These are phyloP conservation scores for Glycine tomentella DNA, from an alignment of 306 rosid genomes.

Conservation along the genomic window DNA sequence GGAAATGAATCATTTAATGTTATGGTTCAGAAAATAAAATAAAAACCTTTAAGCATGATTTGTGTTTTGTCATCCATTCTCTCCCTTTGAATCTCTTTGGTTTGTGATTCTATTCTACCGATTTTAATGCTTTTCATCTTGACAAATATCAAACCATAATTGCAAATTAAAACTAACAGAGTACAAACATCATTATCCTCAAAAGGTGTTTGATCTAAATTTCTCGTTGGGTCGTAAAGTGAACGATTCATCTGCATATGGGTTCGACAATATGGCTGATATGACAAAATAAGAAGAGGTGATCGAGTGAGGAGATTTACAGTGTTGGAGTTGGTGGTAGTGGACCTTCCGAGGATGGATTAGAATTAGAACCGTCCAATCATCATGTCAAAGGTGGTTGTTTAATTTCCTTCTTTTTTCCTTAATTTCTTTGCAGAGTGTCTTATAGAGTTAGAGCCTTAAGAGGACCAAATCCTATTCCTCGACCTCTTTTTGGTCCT, in stretches of 20 bases:
- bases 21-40: background rate
- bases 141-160: too few species aligned
- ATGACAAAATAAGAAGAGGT: background rate
- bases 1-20: background rate
- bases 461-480: background rate
- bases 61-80: background rate
- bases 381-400: conserved; percentile 1
- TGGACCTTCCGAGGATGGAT: conserved; percentile 17
- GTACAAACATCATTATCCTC: background rate
- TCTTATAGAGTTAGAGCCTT: background rate
- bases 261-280: background rate
- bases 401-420: background rate
- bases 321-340: conserved; percentile 1
- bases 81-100: background rate
- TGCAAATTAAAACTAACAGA: too few species aligned
- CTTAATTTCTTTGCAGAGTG: background rate
- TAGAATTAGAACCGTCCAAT: background rate
- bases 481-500: background rate
- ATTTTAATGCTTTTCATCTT: background rate
- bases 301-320: background rate
- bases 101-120: background rate
- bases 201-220: background rate
- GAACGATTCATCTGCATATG: too few species aligned
- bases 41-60: background rate
- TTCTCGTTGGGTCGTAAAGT: too few species aligned